Conservation (phyloP, 2,329 filamentous ascomycete genomes). For the Zarea fungicola region DNA sequence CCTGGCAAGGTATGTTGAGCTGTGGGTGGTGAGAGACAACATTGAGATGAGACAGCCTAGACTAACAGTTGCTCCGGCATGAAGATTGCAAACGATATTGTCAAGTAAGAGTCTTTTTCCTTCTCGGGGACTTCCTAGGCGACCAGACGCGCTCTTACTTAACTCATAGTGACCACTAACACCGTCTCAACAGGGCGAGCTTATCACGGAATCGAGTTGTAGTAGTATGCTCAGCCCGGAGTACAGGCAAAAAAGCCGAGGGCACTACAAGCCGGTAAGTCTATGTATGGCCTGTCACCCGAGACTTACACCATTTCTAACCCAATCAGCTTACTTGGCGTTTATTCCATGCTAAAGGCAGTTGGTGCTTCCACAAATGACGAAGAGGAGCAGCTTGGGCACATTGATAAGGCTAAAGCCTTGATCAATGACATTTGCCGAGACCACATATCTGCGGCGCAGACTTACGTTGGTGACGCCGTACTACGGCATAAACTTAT, state of each 20-base stretch:
- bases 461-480: conserved; percentile 53
- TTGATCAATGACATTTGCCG: conserved; percentile 76
- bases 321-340: conserved; percentile 47
- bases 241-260: conserved; percentile 87
- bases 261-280: conserved; percentile 92
- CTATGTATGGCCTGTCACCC: conserved; percentile 14
- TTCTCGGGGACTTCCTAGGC: no score
- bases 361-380: conserved; percentile 49
- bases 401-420: conserved; percentile 61
- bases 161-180: conserved; percentile 6
- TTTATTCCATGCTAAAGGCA: conserved; percentile 52
- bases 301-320: not conserved
- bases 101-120: conserved; percentile 34
- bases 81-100: conserved; percentile 40
- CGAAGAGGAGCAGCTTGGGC: conserved; percentile 46
- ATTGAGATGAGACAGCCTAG: not conserved
- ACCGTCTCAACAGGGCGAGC: conserved; percentile 29
- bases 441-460: conserved; percentile 73
- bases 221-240: conserved; percentile 92
- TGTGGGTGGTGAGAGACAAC: no score
- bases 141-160: not conserved
- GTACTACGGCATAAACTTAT: conserved; percentile 55
- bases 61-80: conserved; percentile 2
- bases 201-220: conserved; percentile 70
- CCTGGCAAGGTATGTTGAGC: conserved; percentile 61